Conservation (phyloP, 208 protist species). For the Acanthamoeba sp. region DNA sequence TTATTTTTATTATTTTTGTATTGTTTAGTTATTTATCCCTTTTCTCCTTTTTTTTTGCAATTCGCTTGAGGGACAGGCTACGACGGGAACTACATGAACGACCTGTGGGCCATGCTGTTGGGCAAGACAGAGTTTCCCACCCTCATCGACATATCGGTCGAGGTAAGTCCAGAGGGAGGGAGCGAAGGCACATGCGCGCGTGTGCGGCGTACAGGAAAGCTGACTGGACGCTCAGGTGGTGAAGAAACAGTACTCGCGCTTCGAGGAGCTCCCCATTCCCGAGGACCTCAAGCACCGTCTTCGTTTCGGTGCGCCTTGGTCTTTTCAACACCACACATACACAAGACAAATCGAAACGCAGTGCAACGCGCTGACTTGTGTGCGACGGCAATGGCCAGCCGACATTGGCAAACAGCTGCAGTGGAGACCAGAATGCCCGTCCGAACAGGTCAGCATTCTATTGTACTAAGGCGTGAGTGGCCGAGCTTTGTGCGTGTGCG, state of each 20-base stretch:
- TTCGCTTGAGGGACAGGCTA: not conserved
- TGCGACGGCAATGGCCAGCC: not conserved
- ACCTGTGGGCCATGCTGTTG: constrained; percentile 1
- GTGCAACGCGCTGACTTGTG: not conserved
- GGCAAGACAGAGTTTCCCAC: not conserved
- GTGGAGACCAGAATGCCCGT: not conserved
- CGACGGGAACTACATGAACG: not conserved
- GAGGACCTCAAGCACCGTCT: constrained; percentile 31
- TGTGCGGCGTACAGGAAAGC: not conserved
- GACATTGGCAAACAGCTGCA: not conserved
- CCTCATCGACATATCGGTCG: not conserved
- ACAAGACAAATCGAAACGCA: not conserved
- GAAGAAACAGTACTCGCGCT: not conserved
- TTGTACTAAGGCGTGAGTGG: no score
- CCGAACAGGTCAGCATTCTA: no score
- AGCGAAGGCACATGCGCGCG: not conserved
- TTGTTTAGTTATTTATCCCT: not conserved
- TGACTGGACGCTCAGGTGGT: not conserved
- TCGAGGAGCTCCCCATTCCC: not conserved
- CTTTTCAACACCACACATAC: not conserved
- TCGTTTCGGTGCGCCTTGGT: not conserved
- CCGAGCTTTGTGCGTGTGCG: no score
- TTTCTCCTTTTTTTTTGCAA: not conserved
- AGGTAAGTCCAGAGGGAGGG: not conserved
- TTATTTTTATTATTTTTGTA: not conserved